Percentiles rank a stretch among this genome's conserved stretches.
These are phyloP conservation scores for Ambrosiella cleistominuta DNA, from an alignment of 2,329 filamentous ascomycete genomes.

Conservation along the genomic window DNA sequence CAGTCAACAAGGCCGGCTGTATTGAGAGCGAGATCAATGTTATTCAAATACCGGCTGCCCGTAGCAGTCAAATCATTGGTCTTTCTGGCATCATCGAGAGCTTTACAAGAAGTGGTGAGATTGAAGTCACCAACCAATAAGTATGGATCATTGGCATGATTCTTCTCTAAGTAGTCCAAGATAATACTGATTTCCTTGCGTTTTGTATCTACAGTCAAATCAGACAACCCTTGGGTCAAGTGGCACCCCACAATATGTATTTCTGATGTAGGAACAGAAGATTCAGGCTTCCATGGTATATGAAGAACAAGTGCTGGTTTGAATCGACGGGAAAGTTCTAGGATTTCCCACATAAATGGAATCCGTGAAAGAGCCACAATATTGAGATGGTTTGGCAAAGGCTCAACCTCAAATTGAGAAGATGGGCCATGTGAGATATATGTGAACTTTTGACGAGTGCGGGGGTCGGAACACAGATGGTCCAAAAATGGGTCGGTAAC, in stretches of 20 bases:
- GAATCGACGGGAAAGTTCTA: slow-evolving; percentile 36
- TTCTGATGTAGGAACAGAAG: not conserved
- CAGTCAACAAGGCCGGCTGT: slow-evolving; percentile 33
- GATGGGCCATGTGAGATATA: slow-evolving; percentile 42
- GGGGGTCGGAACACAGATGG: slow-evolving; percentile 30
- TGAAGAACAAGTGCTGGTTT: slow-evolving; percentile 37
- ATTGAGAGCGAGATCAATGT: slow-evolving; percentile 28
- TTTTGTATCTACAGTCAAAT: slow-evolving; percentile 39
- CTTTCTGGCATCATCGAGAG: slow-evolving; percentile 34
- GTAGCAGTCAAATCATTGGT: slow-evolving; percentile 35
- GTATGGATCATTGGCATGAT: slow-evolving; percentile 26
- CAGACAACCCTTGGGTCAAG: slow-evolving; percentile 41
- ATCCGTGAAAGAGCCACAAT: slow-evolving; percentile 40
- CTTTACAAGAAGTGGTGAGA: slow-evolving; percentile 38
- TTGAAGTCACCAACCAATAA: slow-evolving; percentile 50
- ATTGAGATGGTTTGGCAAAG: slow-evolving; percentile 43
- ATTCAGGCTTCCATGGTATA: slow-evolving; percentile 17
- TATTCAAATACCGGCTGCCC: slow-evolving; percentile 19
- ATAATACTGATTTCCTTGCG: slow-evolving; percentile 36
- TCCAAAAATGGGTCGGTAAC: slow-evolving; percentile 46
- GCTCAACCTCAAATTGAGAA: slow-evolving; percentile 30
- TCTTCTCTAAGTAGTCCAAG: slow-evolving; percentile 28
- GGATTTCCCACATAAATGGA: slow-evolving; percentile 35
- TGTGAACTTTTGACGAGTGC: slow-evolving; percentile 31
- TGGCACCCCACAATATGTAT: slow-evolving; percentile 40